Conservation (phyloP, 2,329 filamentous ascomycete genomes). For the Geosmithia flava region DNA sequence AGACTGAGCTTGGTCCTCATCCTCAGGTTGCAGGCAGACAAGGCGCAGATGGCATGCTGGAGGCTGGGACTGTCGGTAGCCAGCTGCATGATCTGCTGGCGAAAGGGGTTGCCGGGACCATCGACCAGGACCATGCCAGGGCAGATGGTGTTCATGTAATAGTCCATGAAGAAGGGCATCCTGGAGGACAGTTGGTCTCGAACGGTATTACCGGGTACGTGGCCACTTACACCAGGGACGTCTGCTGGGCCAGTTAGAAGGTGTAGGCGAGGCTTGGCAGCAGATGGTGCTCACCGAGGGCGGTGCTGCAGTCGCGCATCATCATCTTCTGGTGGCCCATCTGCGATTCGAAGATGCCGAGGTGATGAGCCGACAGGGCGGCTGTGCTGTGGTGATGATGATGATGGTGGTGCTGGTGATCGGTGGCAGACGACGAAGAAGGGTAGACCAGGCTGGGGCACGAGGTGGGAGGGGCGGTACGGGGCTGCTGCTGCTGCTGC, state of each 20-base stretch:
- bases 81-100: conserved; percentile 68
- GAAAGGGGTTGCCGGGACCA: conserved; percentile 72
- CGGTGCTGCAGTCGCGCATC: conserved; percentile 42
- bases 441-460: conserved; percentile 49
- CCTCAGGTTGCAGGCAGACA: conserved; percentile 79
- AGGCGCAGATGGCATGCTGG: conserved; percentile 84
- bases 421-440: conserved; percentile 37
- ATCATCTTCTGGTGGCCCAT: conserved; percentile 39
- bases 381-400: conserved; percentile 12
- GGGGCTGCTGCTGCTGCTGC: too few relatives aligned
- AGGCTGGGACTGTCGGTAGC: conserved; percentile 68
- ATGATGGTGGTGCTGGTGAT: not conserved
- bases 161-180: conserved; percentile 82
- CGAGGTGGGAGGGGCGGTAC: conserved; percentile 35
- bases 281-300: conserved; percentile 35
- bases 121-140: conserved; percentile 89
- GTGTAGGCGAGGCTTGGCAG: conserved; percentile 19
- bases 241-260: conserved; percentile 27
- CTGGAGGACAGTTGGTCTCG: too few relatives aligned
- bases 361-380: conserved; percentile 33
- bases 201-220: too few relatives aligned
- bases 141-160: conserved; percentile 87
- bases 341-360: conserved; percentile 44
- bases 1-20: conserved; percentile 63
- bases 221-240: conserved; percentile 39